Evolutionary conservation across 176 grass and related monocot species (phyloP), one percentile per base, ranked within the genome.

Genomic region (Echinochloa phyllopogon): DNA sequence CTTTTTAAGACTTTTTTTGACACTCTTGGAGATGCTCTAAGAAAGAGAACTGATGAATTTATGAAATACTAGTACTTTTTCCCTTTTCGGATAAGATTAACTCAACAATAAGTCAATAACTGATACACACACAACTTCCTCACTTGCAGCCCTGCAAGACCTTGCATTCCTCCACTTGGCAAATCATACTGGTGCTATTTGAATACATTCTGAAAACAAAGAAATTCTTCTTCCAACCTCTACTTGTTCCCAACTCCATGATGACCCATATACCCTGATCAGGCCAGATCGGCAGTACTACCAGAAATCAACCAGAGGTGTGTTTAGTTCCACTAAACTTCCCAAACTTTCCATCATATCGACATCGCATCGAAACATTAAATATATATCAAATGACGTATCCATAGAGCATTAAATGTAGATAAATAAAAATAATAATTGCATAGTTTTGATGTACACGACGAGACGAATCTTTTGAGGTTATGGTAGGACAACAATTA

Each of bases 81-180:
- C 18, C 5, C 0, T 17, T 51, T 8, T 71, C 43, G 48, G 23
- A 49, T n/a, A 47, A 59, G 4, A 77, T 18, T 37, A 58, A 78
- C 44, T 44, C 4, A 53, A 64, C 16, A 80, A 87, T 16, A 60
- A 66, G 7, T 4, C 16, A 80, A 87, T 16, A 60, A 66, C 11
- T 4, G 10, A 55, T 20, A 17, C 7, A 52, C 29, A 74, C 17
- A 53, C 17, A 64, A 5, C 1, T 38, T 69, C 14, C 49, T 41
- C 37, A 70, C 4, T 25, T 53, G 36, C 48, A 41, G 20, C 27
- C 18, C 25, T 42, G 20, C 36, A 69, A 79, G 43, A 59, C 15
- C 6, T 23, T 55, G 66, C 13, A 70, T 72, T 86, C 7, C 41
- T 3, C 3, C 24, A 33, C 52, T 63, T 71, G 18, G 63, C 25